Percentiles rank a stretch among this genome's conserved stretches.
Evolutionary conservation across 78 protist genomes (phyloP).

Genomic region (Planoprotostelium fungivorum): DNA sequence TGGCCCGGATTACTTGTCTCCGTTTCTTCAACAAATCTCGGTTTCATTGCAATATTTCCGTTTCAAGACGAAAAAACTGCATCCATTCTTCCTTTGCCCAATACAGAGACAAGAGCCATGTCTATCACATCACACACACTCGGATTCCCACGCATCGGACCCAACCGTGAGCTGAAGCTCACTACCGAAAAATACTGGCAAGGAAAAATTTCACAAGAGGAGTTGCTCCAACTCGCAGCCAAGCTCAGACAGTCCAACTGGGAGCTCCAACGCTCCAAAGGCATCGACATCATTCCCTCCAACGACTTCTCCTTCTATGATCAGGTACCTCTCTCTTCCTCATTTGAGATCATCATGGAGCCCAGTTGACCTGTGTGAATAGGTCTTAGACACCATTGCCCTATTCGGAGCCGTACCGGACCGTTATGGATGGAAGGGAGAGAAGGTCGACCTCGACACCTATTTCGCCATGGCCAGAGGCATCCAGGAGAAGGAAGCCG

Average conservation of each 20-base stretch:
- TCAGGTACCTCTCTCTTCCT: conserved; percentile 9
- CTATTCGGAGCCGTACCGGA: conserved; percentile 60
- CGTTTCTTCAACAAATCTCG: no score
- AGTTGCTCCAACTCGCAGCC: conserved; percentile 15
- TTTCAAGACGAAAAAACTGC: no score
- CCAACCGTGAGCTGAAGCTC: conserved; percentile 60
- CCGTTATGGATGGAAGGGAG: conserved; percentile 28
- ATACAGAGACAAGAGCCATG: neutral
- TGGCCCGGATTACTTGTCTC: no score
- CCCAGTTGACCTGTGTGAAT: conserved; percentile 8
- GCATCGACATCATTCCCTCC: conserved; percentile 46
- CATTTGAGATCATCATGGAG: neutral
- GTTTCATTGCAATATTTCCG: no score
- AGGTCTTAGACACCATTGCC: conserved; percentile 52
- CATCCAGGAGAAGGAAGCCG: conserved; percentile 31
- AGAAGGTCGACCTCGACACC: conserved; percentile 25
- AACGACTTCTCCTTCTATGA: conserved; percentile 69
- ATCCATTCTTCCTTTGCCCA: no score
- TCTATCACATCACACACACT: conserved; percentile 18
- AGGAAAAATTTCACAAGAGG: conserved; percentile 25
- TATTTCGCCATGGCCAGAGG: conserved; percentile 80
- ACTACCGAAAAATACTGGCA: conserved; percentile 68
- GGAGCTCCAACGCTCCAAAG: conserved; percentile 24
- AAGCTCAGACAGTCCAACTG: conserved; percentile 10
- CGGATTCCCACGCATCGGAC: conserved; percentile 68